Percentiles rank a stretch among this genome's conserved stretches.
Evolutionary conservation across 2,329 filamentous ascomycete species (phyloP).

Genomic region (Geosmithia flava): DNA sequence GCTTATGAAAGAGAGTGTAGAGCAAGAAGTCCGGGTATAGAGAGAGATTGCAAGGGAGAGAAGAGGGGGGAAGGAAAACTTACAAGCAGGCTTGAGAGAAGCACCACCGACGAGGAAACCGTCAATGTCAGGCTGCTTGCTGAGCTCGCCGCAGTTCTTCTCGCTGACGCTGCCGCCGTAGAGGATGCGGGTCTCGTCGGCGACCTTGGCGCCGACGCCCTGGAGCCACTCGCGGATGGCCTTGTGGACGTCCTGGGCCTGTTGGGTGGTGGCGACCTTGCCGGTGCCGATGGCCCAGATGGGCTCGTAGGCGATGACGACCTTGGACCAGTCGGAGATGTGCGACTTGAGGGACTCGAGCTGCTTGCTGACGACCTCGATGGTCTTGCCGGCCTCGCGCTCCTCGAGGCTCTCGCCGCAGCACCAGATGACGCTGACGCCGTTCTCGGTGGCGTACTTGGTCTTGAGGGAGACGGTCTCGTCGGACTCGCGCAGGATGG

Average conservation of each 20-base stretch:
- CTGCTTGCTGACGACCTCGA: conserved; percentile 75
- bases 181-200: conserved; percentile 83
- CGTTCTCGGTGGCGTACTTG: conserved; percentile 80
- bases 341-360: conserved; percentile 68
- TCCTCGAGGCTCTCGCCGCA: conserved; percentile 92
- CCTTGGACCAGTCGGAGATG: conserved; percentile 79
- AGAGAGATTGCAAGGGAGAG: too few relatives aligned
- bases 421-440: conserved; percentile 88
- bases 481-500: conserved; percentile 78
- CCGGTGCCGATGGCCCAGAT: conserved; percentile 96
- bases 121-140: conserved; percentile 90
- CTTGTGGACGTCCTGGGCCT: conserved; percentile 89
- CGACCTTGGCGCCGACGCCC: conserved; percentile 58
- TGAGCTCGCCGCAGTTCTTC: conserved; percentile 94
- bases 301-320: conserved; percentile 97
- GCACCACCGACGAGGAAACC: conserved; percentile 96
- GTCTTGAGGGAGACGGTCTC: conserved; percentile 84
- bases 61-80: conserved; percentile 21
- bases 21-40: too few relatives aligned
- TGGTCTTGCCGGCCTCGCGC: conserved; percentile 75
- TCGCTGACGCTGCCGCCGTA: conserved; percentile 95
- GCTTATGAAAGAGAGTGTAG: conserved; percentile 2
- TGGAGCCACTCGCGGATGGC: conserved; percentile 85
- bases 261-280: conserved; percentile 78
- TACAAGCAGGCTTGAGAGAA: conserved; percentile 91